Conservation (phyloP, 1,284 basidiomycete species). For the Cutaneotrichosporon curvatum region DNA sequence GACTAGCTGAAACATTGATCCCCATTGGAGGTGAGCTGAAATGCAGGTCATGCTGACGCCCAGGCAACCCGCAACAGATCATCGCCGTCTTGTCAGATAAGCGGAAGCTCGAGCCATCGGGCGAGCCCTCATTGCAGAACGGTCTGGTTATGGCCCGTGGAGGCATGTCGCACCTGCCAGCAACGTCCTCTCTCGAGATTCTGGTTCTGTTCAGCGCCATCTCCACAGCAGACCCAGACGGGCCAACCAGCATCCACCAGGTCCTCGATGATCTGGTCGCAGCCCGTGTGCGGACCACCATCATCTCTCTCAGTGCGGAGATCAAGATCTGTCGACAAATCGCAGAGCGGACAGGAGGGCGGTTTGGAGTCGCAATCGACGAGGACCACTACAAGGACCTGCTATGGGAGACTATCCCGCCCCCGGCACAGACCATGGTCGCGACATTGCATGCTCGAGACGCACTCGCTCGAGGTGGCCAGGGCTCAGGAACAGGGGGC, state of each 20-base stretch:
- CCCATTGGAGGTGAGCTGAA: slow-evolving; percentile 71
- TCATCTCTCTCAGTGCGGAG: slow-evolving; percentile 89
- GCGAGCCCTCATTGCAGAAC: slow-evolving; percentile 94
- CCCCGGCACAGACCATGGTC: slow-evolving; percentile 66
- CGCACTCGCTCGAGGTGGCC: slow-evolving; percentile 50
- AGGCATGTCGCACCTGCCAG: slow-evolving; percentile 89
- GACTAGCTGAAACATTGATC: slow-evolving; percentile 75
- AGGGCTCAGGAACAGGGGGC: slow-evolving; percentile 32
- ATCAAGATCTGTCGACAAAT: slow-evolving; percentile 95
- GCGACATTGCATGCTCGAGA: slow-evolving; percentile 41
- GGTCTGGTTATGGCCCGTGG: slow-evolving; percentile 89
- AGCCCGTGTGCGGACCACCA: slow-evolving; percentile 78
- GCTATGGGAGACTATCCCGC: slow-evolving; percentile 90
- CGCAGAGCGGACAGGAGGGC: slow-evolving; percentile 78
- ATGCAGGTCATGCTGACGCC: not conserved
- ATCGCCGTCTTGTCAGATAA: slow-evolving; percentile 76
- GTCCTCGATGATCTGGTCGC: slow-evolving; percentile 74
- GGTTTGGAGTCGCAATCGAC: slow-evolving; percentile 91
- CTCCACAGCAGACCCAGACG: slow-evolving; percentile 93
- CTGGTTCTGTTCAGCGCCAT: slow-evolving; percentile 88
- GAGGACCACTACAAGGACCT: slow-evolving; percentile 95
- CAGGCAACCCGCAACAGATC: slow-evolving; percentile 92
- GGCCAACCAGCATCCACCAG: slow-evolving; percentile 67
- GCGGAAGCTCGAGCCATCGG: slow-evolving; percentile 77
- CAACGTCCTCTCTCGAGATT: slow-evolving; percentile 90